Conservation (phyloP, 2,329 filamentous ascomycete species). For the Colletotrichum cordylinicola region DNA sequence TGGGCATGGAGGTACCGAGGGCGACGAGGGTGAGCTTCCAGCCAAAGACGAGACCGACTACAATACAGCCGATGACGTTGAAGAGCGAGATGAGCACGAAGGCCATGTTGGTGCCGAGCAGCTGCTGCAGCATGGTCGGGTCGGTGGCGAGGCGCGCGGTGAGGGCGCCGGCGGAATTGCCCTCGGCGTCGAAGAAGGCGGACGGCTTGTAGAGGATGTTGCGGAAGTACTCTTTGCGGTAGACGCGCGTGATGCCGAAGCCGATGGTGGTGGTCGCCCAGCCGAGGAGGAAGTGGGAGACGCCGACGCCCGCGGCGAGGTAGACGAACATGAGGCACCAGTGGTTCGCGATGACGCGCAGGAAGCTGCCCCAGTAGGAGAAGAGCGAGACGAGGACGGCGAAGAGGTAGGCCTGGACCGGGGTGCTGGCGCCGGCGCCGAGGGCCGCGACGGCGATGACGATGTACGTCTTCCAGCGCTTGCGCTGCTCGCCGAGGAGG, state of each 20-base stretch:
- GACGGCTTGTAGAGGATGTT: slow-evolving; percentile 32
- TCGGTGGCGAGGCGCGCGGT: slow-evolving; percentile 28
- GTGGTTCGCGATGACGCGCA: slow-evolving; percentile 44
- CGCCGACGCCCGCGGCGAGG: slow-evolving; percentile 27
- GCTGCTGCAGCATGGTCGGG: slow-evolving; percentile 21
- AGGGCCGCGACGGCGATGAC: slow-evolving; percentile 14
- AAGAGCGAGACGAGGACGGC: slow-evolving; percentile 18
- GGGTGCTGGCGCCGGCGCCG: slow-evolving; percentile 17
- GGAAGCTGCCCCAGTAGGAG: slow-evolving; percentile 16
- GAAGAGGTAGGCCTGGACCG: slow-evolving; percentile 21
- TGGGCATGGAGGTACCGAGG: slow-evolving; percentile 26
- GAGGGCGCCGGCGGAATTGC: slow-evolving; percentile 28
- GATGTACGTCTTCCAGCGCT: slow-evolving; percentile 19
- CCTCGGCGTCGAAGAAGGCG: slow-evolving; percentile 35
- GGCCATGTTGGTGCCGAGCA: slow-evolving; percentile 24
- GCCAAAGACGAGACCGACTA: slow-evolving; percentile 38
- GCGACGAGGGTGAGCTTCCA: slow-evolving; percentile 45
- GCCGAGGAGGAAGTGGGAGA: slow-evolving; percentile 28
- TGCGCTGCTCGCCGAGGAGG: slow-evolving; percentile 16
- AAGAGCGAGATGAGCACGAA: slow-evolving; percentile 21
- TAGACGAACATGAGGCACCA: slow-evolving; percentile 21
- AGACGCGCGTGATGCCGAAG: slow-evolving; percentile 18
- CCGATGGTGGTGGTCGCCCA: slow-evolving; percentile 31
- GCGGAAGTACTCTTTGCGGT: slow-evolving; percentile 33
- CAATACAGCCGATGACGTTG: slow-evolving; percentile 22